Evolutionary conservation across 208 protist genomes (phyloP), one percentile per base, ranked within the genome.

Genomic region (Wallacemonas sp.): DNA sequence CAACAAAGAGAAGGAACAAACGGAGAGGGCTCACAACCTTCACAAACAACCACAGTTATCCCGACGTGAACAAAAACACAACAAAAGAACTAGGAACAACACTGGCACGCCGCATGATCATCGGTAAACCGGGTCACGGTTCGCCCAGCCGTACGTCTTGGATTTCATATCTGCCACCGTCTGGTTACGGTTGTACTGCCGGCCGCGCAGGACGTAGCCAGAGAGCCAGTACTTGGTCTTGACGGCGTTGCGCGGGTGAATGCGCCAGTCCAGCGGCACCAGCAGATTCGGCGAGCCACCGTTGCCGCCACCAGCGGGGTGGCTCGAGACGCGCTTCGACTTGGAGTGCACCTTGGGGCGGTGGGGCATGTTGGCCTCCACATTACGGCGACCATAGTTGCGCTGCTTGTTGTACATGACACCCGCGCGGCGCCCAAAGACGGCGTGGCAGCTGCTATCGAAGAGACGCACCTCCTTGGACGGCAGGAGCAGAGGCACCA

Each of bases 221-320:
- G 92, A 97, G 11, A 97, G 87, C 92, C 92, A 97, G 63, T 94
- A 95, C 80, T 97, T 97, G 29, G 88, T 86, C 72, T 94, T 93
- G n/a, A 94, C 91, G 23, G 66, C 74, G 69, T 93, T 97, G 12
- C 87, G 76, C 19, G 88, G 92, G 64, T 97, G 87, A 36, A 93
- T 80, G 61, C 88, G 86, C 89, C 92, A 95, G 69, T 97, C 89
- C 4, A 97, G 81, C n/a, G 88, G 89, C n/a, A 93, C 83, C 11
- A 97, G 61, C 48, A 97, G 68, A 76, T 95, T 93, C 6, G 88
- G 68, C 14, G 84, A 90, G 6, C 81, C 85, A 24, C 87, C 92
- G 66, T 97, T 97, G 41, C 92, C 92, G 48, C 88, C 88, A 61
- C 92, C 92, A 11, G 88, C 92, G 29, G 92, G 92, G 73, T 97